Base-by-base conservation (phyloP, 2,329 filamentous ascomycete genomes). In the Pestalotiopsis sp. region DNA sequence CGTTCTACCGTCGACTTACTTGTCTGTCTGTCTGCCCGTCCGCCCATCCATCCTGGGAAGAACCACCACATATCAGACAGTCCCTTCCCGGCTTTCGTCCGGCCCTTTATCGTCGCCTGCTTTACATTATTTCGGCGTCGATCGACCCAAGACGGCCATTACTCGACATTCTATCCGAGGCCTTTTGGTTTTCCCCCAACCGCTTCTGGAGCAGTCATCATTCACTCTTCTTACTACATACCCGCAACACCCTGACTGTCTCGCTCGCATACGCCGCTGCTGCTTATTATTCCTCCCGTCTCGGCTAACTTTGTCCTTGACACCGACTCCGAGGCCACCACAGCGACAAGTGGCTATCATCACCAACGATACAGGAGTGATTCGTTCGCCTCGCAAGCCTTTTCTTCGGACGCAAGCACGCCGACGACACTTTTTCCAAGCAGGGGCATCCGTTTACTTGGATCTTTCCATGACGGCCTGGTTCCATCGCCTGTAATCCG, bases 381-480 rank as follows among this genome's bases (percentile, higher is more conserved):
- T 36, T n/a, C n/a, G 9, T n/a, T 52, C 45, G 20, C 14, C 17
- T 39, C 59, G 31, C 59, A 36, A 13, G 31, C 27, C 59, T 61
- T 61, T 61, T 14, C 36, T n/a, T 20, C 17, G n/a, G 41, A n/a
- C 13, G 7, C 41, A n/a, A 20, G 45, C 17, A 52, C 45, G 9
- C 20, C 17, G 45, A 20, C 17, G 20, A 52, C 45, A 52, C 31
- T 20, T 9, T 9, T 49, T 17, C 27, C 31, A 62, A 36, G 27
- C 31, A 31, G 20, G 36, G 36, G 39, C 31, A 17, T 23, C 27
- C 9, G 14, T 7, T 62, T 36, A 36, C 17, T 36, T 20, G 6
- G 27, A 25, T 59, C 31, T 67, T 45, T 62, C 38, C 63, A 71
- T 71, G 70, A 69, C 58, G 68, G 64, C 64, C 63, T 39, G 36